Evolutionary conservation across 2,329 filamentous ascomycete species (phyloP), one percentile per base, ranked within the genome.

Genomic region (Aulographum hederae): DNA sequence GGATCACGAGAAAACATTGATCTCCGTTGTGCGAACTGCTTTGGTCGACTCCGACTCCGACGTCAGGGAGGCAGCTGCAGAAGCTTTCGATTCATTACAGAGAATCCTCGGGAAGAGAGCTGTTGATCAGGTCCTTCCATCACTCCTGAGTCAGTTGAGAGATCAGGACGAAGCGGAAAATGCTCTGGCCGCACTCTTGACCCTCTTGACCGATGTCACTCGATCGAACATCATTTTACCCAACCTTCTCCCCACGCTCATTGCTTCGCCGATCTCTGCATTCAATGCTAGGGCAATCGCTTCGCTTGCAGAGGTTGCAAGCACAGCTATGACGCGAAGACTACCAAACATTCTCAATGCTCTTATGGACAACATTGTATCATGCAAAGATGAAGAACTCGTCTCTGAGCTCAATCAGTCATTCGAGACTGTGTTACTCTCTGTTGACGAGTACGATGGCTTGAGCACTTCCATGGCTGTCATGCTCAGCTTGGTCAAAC

Each of bases 271-370:
- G 2, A 93, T 98, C 43, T 79, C 84, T 18, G 71, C 77, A 1
- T 98, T 98, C 66, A 94, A 98, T 48, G 89, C 91, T 37, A 84
- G 77, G 50, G 89, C 89, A 10, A 61, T 98, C 40, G 89, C 89
- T 23, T 95, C 89, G 17, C 58, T 98, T 43, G 85, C 91, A 31
- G 76, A 85, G 53, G 91, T 98, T 31, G 86, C 89, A 37, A 78
- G 84, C 32, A 67, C 76, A 33, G 76, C 85, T 33, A 93, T 98
- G 79, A 91, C 85, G 43, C 70, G 89, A 45, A 75, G 82, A 43
- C 57, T 98, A 36, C 82, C 86, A 12, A 78, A 71, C 38, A 93
- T 98, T 39, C 69, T 98, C 54, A 94, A 92, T 51, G 76, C 82
- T 2, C 67, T 98, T 28, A 82, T 95, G 75, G 85, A 95, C 51